These are phyloP conservation scores for Boletellus deceptivus DNA, from an alignment of 1,284 basidiomycete species.

Conservation along the genomic window DNA sequence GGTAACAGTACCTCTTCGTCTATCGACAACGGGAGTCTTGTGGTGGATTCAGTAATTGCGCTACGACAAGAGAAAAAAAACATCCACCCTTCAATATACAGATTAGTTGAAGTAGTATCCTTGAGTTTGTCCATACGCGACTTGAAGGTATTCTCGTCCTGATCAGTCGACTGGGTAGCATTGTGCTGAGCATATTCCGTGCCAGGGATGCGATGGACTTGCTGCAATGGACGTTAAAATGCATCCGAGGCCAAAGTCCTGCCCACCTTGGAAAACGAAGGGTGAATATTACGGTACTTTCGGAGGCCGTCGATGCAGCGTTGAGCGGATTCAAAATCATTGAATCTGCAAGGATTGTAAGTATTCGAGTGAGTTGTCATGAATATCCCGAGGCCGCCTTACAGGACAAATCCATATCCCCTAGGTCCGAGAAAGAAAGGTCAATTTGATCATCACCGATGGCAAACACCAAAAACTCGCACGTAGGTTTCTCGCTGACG, in stretches of 20 bases:
- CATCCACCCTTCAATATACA: slow-evolving; percentile 68
- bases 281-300: slow-evolving; percentile 69
- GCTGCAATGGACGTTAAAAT: slow-evolving; percentile 37
- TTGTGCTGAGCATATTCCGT: slow-evolving; percentile 47
- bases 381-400: slow-evolving; percentile 28
- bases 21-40: slow-evolving; percentile 58
- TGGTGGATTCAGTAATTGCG: slow-evolving; percentile 5
- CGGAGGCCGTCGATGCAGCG: slow-evolving; percentile 65
- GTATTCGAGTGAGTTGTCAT: not conserved
- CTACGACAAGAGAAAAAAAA: not conserved
- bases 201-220: slow-evolving; percentile 77
- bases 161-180: slow-evolving; percentile 19
- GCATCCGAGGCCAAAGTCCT: not conserved
- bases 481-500: slow-evolving; percentile 51
- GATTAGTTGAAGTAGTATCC: slow-evolving; percentile 62
- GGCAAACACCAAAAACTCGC: slow-evolving; percentile 11
- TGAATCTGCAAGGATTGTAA: slow-evolving; percentile 46
- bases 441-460: not conserved
- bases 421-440: slow-evolving; percentile 35
- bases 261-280: slow-evolving; percentile 62
- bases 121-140: slow-evolving; percentile 66
- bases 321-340: slow-evolving; percentile 59
- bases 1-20: slow-evolving; percentile 37
- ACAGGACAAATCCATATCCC: slow-evolving; percentile 81
- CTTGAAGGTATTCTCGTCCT: slow-evolving; percentile 57